Base-by-base conservation (phyloP, 2,329 filamentous ascomycete species). In the Aspergillus tamarii region DNA sequence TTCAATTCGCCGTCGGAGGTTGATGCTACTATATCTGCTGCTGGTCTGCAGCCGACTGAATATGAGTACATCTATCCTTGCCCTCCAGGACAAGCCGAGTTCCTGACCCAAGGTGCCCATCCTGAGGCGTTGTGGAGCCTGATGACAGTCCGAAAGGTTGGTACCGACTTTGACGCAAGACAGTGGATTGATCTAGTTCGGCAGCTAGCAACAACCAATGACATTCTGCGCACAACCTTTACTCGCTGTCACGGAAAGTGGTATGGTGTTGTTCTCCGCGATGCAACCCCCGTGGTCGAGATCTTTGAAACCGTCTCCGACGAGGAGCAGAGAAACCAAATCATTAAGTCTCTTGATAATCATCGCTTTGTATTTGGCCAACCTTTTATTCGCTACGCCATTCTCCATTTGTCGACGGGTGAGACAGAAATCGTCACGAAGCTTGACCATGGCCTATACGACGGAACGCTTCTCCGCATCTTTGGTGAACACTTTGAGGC, bases 51-150 rank as follows among this genome's bases (percentile, higher is more conserved):
- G 12, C 26, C 11, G 28, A 26, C 16, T 30, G 26, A 59, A 12
- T 59, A 59, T 26, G 57, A 59, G 10, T 52, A 52, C n/a, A 50
- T 52, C 57, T 59, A 59, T 30, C 28, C 57, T 16, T 59, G 45
- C n/a, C 41, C 41, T 3, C 45, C 57, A 3, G 57, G 57, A 52
- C 57, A 59, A 39, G 41, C 57, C 16, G 57, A 59, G 30, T 59
- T 59, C 41, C 57, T 59, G 19, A 59, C 57, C 19, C 45, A 59
- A 26, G 57, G 57, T 16, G 45, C 57, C 2, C 57, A 48, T 36
- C 41, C 57, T 6, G 57, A 59, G n/a, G 45, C 57, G 12, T 34
- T 61, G 19, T 55, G 50, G 59, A 30, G 59, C 28, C 39, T 61
- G 50, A 43, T 43, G 41, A n/a, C 41, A 43, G 41, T 21, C 7